A percentile compares a stretch with the other conserved stretches of the same genome.
phyloP scores from a whole-genome alignment of 345 rosid genomes.

The Jatropha curcas region DNA sequence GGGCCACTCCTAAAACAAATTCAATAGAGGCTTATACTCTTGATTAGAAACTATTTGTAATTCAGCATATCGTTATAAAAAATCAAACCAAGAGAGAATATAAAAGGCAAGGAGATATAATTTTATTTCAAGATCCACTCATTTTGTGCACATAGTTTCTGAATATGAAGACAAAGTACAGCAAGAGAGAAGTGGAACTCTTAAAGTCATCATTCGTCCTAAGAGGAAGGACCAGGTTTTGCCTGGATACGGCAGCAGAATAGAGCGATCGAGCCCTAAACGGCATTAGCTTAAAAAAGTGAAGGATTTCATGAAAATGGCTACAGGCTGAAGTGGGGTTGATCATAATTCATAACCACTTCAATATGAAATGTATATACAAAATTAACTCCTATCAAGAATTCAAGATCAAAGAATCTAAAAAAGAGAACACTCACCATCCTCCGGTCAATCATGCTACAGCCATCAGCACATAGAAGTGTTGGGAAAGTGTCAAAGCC shows the following conservation, averaged over 20 bases:
- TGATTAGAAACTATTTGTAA: neutral
- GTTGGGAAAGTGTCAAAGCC: slow-evolving; percentile 69
- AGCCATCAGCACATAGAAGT: slow-evolving; percentile 64
- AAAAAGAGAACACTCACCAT: slow-evolving; percentile 40
- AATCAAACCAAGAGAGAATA: neutral
- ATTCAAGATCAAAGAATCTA: neutral
- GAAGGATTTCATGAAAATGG: neutral
- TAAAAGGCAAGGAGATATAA: neutral
- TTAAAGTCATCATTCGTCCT: neutral
- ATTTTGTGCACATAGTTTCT: neutral
- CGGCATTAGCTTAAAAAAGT: neutral
- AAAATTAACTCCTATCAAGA: neutral
- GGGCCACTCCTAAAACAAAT: neutral
- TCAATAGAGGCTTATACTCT: neutral
- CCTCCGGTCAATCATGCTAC: slow-evolving; percentile 67
- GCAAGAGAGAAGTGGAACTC: neutral
- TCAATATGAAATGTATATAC: neutral
- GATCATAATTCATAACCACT: neutral
- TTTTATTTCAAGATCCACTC: neutral
- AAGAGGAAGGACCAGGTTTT: neutral
- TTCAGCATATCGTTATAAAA: neutral
- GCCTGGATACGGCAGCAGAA: neutral
- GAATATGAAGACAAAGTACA: neutral
- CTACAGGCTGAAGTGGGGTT: neutral
- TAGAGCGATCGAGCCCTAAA: neutral